Evolutionary conservation across 2,329 filamentous ascomycete species (phyloP).

Genomic region (Talaromyces amestolkiae): DNA sequence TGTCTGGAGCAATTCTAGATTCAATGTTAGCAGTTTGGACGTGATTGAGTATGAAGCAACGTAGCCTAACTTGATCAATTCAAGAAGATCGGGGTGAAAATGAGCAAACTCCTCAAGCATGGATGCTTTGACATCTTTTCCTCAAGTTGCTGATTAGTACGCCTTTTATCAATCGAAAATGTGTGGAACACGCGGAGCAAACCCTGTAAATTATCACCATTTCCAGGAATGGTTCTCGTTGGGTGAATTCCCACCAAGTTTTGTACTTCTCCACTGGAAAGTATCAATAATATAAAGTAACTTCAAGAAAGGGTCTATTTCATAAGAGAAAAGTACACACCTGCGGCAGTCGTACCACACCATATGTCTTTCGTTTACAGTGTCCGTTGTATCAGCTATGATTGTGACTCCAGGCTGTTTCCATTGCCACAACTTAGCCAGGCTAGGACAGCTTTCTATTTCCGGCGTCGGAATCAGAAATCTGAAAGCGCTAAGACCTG

Average conservation of each 20-base stretch:
- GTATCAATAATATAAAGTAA: background rate
- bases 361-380: conserved; percentile 26
- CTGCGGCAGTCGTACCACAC: conserved; percentile 33
- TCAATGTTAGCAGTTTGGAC: background rate
- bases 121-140: conserved; percentile 21
- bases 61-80: conserved; percentile 23
- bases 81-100: conserved; percentile 24
- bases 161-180: background rate
- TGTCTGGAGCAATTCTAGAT: conserved; percentile 20
- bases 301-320: background rate
- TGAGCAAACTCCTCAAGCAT: conserved; percentile 29
- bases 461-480: conserved; percentile 26
- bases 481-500: conserved; percentile 28
- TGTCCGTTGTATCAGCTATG: conserved; percentile 21
- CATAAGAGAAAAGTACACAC: conserved; percentile 20
- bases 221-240: background rate
- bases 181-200: background rate
- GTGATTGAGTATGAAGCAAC: background rate
- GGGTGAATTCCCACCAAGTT: conserved; percentile 31
- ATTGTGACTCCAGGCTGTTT: conserved; percentile 22
- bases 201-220: conserved; percentile 18
- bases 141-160: background rate
- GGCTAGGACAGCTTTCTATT: conserved; percentile 32
- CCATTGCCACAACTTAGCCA: conserved; percentile 36
- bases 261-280: conserved; percentile 27